These are phyloP conservation scores for Euptelea pleiosperma DNA, from an alignment of 164 flowering plant species.

Conservation along the genomic window DNA sequence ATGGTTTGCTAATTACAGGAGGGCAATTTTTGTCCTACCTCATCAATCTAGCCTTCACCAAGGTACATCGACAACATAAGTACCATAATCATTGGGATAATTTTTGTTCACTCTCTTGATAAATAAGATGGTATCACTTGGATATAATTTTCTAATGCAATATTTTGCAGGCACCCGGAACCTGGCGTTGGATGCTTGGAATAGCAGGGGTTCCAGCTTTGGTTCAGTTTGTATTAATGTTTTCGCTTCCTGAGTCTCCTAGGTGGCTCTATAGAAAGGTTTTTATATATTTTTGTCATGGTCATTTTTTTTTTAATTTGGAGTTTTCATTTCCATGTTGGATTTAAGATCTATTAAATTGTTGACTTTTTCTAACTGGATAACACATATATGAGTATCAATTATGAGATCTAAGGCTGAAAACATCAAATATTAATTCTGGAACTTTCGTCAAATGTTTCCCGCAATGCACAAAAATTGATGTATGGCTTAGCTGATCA, in stretches of 20 bases:
- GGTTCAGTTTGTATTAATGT: slow-evolving; percentile 68
- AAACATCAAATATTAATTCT: too few species aligned
- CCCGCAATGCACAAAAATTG: too few species aligned
- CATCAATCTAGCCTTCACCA: slow-evolving; percentile 69
- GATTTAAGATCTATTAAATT: too few species aligned
- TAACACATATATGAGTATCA: too few species aligned
- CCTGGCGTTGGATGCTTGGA: slow-evolving; percentile 98
- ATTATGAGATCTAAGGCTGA: too few species aligned
- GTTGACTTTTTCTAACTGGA: too few species aligned
- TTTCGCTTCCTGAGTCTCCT: slow-evolving; percentile 83
- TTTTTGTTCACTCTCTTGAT: not conserved
- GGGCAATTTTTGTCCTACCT: slow-evolving; percentile 82
- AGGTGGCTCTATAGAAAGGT: slow-evolving; percentile 88
- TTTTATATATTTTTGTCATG: not conserved
- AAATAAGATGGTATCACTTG: not conserved
- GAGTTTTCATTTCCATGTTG: not conserved
- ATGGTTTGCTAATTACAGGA: slow-evolving; percentile 75
- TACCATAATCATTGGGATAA: not conserved
- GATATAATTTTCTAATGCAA: not conserved
- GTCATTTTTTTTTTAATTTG: not conserved
- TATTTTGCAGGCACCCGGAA: slow-evolving; percentile 51
- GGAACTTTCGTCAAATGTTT: too few species aligned
- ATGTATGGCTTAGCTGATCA: too few species aligned
- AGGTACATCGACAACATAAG: slow-evolving; percentile 25
- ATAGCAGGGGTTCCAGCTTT: slow-evolving; percentile 76